Evolutionary conservation across 495 filamentous ascomycete species (phyloP).

Genomic region (Gamarada debralockiae): DNA sequence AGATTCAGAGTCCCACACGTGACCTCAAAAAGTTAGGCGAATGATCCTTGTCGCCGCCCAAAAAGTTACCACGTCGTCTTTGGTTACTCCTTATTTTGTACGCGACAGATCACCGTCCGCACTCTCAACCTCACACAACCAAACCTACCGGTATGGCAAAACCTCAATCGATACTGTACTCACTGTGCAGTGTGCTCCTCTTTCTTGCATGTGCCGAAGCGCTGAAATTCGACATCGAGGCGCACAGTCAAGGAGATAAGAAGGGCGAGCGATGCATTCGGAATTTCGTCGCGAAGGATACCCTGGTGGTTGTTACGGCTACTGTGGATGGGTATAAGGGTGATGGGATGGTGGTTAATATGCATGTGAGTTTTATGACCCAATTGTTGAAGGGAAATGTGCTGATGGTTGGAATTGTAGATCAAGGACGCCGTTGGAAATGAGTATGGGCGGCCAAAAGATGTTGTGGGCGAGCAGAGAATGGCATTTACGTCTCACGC

Average conservation of each 20-base stretch:
- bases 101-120: constrained; percentile 5
- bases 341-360: constrained; percentile 90
- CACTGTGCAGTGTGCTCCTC: constrained; percentile 20
- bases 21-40: not conserved
- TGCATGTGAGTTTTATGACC: constrained; percentile 68
- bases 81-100: not conserved
- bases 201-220: constrained; percentile 52
- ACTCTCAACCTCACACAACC: not conserved
- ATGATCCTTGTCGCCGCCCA: not conserved
- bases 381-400: not conserved
- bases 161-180: constrained; percentile 14
- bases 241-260: constrained; percentile 56
- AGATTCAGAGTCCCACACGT: not conserved
- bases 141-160: constrained; percentile 17
- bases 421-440: constrained; percentile 94
- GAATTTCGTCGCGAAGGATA: constrained; percentile 92
- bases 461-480: constrained; percentile 86
- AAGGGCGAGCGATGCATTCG: constrained; percentile 85
- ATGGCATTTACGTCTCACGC: constrained; percentile 94
- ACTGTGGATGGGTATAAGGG: constrained; percentile 80
- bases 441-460: constrained; percentile 86
- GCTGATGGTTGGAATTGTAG: constrained; percentile 40
- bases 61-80: not conserved
- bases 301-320: constrained; percentile 96
- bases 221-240: constrained; percentile 89